Conservation (phyloP, 495 filamentous ascomycete species). For the Neurospora sp. region DNA sequence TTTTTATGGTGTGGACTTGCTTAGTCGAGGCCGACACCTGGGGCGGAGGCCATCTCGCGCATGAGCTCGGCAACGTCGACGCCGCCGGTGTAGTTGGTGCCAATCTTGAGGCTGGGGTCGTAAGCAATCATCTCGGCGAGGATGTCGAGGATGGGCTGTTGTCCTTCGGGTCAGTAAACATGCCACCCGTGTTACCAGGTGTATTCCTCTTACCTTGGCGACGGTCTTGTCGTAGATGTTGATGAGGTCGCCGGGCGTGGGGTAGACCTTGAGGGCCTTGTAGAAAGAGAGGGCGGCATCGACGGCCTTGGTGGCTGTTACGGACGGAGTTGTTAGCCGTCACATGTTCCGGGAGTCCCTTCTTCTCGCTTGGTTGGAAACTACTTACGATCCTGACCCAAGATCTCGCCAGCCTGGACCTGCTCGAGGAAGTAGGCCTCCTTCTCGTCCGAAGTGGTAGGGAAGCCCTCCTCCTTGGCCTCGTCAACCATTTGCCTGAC, state of each 20-base stretch:
- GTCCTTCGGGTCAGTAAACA: neutral
- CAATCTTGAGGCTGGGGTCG: conserved; percentile 62
- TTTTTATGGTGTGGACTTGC: neutral
- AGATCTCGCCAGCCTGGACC: conserved; percentile 72
- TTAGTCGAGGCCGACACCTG: conserved; percentile 38
- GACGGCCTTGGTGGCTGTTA: conserved; percentile 55
- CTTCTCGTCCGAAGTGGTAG: conserved; percentile 80
- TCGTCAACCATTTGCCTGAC: conserved; percentile 63
- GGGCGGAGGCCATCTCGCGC: conserved; percentile 25
- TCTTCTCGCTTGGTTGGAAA: neutral
- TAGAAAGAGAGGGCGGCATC: conserved; percentile 93
- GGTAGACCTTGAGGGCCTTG: conserved; percentile 97
- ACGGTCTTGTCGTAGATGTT: conserved; percentile 97
- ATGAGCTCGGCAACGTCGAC: conserved; percentile 26
- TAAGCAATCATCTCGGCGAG: conserved; percentile 96
- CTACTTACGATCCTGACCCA: conserved; percentile 46
- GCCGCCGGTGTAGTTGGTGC: conserved; percentile 33
- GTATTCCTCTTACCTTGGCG: conserved; percentile 52
- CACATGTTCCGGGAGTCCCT: neutral
- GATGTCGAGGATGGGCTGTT: conserved; percentile 78
- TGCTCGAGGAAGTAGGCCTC: conserved; percentile 80
- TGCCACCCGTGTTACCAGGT: neutral
- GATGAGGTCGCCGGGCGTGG: conserved; percentile 84
- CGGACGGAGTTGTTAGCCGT: neutral
- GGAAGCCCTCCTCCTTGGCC: conserved; percentile 86